Evolutionary conservation across 768 basidiomycete genomes (phyloP), one percentile per base, ranked within the genome.

Genomic region (Grammothele lineata): DNA sequence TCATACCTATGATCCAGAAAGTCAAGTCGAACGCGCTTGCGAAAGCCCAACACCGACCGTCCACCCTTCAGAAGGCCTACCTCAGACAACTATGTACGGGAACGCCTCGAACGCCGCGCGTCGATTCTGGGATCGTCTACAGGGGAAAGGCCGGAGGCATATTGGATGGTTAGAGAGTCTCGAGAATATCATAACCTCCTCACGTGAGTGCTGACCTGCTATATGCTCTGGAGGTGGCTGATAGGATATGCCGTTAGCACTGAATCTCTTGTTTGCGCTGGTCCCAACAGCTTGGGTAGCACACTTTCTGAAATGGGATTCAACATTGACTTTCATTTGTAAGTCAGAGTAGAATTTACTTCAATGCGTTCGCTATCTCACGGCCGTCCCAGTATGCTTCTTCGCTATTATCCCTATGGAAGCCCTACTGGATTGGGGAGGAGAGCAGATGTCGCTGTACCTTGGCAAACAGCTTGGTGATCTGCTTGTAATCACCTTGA

Each of bases 341-440:
- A 57, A 49, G 76, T 62, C 46, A 42, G 32, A 42, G 45, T 46
- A n/a, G n/a, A 11, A 23, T n/a, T 6, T 26, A 46, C 17, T 17
- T 33, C 22, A 21, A 25, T 4, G 10, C 14, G 26, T 12, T 27
- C 14, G 2, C 26, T 35, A 9, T 33, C 14, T 34, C 1, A 11
- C 17, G 1, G 7, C 15, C 11, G 7, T 5, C 18, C 2, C 33
- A 61, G 59, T 61, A 14, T 61, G 60, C 42, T 57, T 61, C 41
- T 19, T 58, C 2, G 27, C 55, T 12, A 81, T 87, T 46, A 69
- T 88, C 5, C 79, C 85, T n/a, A 70, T 87, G 5, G 81, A 85
- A 53, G 69, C 73, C 42, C 53, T 84, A 1, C 80, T 85, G 53
- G 85, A 88, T 49, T 86, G 71, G 64, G 78, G 79, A 35, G 75